Conservation (phyloP, 1,284 basidiomycete species). For the Fomitopsis palustris region DNA sequence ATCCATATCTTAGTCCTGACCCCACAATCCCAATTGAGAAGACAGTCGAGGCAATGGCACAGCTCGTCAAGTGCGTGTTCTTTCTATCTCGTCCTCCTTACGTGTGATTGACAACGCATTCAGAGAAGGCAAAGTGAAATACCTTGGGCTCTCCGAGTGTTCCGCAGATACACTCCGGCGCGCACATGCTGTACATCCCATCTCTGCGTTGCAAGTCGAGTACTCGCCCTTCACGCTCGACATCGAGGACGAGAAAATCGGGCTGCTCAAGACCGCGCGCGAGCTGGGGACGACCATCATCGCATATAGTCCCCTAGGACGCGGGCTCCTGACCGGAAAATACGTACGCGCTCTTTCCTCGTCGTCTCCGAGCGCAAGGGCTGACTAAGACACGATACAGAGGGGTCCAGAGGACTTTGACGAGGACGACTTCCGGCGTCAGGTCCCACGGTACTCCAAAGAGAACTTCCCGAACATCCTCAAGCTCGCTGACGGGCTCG, state of each 20-base stretch:
- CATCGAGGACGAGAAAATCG: slow-evolving; percentile 46
- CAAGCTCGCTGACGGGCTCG: slow-evolving; percentile 36
- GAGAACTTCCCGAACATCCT: slow-evolving; percentile 46
- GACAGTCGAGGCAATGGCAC: slow-evolving; percentile 43
- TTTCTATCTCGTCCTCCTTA: background rate
- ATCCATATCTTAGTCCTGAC: slow-evolving; percentile 32
- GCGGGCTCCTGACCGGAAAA: slow-evolving; percentile 59
- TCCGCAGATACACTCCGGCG: slow-evolving; percentile 56
- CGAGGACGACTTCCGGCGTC: slow-evolving; percentile 41
- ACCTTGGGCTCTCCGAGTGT: slow-evolving; percentile 64
- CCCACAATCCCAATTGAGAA: slow-evolving; percentile 38
- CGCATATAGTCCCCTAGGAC: slow-evolving; percentile 60
- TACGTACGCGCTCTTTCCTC: slow-evolving; percentile 28
- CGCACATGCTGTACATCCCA: slow-evolving; percentile 59
- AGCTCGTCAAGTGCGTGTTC: slow-evolving; percentile 46
- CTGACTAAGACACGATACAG: background rate
- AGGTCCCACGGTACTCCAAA: slow-evolving; percentile 34
- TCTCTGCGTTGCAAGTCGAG: slow-evolving; percentile 62
- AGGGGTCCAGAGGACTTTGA: slow-evolving; percentile 38
- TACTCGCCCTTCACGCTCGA: slow-evolving; percentile 58
- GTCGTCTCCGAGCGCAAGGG: background rate
- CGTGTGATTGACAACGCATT: no score
- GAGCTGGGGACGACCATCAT: slow-evolving; percentile 53
- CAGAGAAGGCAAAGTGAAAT: slow-evolving; percentile 57
- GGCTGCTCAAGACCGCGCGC: slow-evolving; percentile 43